phyloP scores from a whole-genome alignment of 345 rosid genomes.

The Hypericum perforatum region DNA sequence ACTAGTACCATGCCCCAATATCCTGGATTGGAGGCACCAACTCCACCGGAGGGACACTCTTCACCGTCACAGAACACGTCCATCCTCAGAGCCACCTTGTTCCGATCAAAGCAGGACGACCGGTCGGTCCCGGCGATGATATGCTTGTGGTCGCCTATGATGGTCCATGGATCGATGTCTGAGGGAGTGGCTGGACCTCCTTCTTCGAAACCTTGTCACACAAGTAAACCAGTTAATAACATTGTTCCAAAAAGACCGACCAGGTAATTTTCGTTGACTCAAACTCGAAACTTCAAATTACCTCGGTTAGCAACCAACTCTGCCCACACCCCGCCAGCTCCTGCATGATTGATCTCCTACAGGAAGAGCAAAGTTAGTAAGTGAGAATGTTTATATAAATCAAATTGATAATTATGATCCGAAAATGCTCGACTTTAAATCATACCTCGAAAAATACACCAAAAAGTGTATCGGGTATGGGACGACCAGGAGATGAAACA shows the following conservation, averaged over 20 bases:
- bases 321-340: conserved; percentile 96
- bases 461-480: conserved; percentile 67
- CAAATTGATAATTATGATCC: no score
- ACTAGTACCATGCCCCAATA: conserved; percentile 91
- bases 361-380: conserved; percentile 4
- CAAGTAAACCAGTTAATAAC: no score
- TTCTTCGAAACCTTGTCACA: conserved; percentile 77
- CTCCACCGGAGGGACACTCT: conserved; percentile 78
- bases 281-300: conserved; percentile 16
- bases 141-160: conserved; percentile 55
- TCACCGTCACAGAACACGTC: conserved; percentile 70
- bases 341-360: conserved; percentile 99
- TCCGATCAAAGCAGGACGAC: conserved; percentile 76
- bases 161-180: conserved; percentile 79
- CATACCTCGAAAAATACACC: conserved; percentile 93
- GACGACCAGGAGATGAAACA: conserved; percentile 39
- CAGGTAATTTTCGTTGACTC: no score
- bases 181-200: conserved; percentile 84
- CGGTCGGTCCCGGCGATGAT: conserved; percentile 75
- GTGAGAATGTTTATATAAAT: no score
- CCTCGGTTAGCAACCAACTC: conserved; percentile 96
- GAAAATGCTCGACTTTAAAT: no score
- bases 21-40: conserved; percentile 92
- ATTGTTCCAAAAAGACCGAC: no score
- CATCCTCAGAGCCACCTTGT: conserved; percentile 76